Percentiles rank a stretch among this genome's conserved stretches.
phyloP scores from a whole-genome alignment of 148 eudicot genomes.

The Linanthus parryae region DNA sequence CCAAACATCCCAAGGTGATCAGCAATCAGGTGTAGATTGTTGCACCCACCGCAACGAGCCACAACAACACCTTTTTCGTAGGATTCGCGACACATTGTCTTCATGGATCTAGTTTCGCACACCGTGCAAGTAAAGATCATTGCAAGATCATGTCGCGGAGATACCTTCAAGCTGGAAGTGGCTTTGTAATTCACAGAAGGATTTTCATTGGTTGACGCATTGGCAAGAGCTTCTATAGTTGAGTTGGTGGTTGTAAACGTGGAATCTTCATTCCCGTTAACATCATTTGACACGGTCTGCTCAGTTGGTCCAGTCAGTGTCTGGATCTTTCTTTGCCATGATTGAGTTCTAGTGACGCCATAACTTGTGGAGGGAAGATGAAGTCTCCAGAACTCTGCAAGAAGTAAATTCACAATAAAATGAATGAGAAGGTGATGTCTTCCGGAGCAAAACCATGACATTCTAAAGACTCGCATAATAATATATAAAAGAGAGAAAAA shows the following conservation, averaged over 20 bases:
- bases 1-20: conserved; percentile 87
- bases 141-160: conserved; percentile 77
- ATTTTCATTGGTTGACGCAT: conserved; percentile 10
- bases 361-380: too few relatives aligned
- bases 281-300: conserved; percentile 14
- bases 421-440: too few relatives aligned
- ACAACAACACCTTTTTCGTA: conserved; percentile 89
- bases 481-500: too few relatives aligned
- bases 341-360: too few relatives aligned
- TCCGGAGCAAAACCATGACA: too few relatives aligned
- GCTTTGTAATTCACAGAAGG: conserved; percentile 20
- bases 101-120: conserved; percentile 73
- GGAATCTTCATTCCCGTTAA: conserved; percentile 16
- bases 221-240: conserved; percentile 13
- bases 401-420: too few relatives aligned
- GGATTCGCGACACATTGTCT: conserved; percentile 71
- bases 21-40: conserved; percentile 74
- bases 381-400: too few relatives aligned
- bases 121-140: conserved; percentile 82
- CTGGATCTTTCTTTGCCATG: conserved; percentile 26
- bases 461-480: too few relatives aligned
- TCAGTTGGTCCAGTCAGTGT: conserved; percentile 27
- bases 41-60: conserved; percentile 81
- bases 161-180: conserved; percentile 47
- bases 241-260: conserved; percentile 6